Conservation (phyloP, 2,329 filamentous ascomycete genomes). For the Sarocladium strictum region DNA sequence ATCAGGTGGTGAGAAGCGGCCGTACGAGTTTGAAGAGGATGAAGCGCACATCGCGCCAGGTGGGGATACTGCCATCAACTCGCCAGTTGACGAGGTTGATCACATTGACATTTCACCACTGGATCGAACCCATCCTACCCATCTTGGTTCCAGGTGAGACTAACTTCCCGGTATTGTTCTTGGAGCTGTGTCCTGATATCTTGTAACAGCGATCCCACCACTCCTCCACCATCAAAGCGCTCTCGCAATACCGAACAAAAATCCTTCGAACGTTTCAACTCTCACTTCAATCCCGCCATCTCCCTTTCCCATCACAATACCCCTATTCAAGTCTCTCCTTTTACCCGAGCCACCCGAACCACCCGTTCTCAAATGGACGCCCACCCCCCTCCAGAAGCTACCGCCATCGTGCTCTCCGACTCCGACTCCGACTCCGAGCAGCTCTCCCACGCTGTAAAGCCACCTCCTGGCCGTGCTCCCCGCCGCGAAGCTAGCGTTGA, state of each 20-base stretch:
- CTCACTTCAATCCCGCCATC: not conserved
- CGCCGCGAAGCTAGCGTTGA: constrained; percentile 13
- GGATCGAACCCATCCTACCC: too few relatives aligned
- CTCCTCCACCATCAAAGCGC: constrained; percentile 34
- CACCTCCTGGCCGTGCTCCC: not conserved
- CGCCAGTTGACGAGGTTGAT: not conserved
- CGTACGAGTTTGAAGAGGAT: constrained; percentile 10
- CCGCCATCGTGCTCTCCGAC: constrained; percentile 24
- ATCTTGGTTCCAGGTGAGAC: not conserved
- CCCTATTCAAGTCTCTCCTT: constrained; percentile 13
- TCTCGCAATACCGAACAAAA: constrained; percentile 15
- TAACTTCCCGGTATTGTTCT: not conserved
- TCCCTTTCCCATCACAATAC: not conserved
- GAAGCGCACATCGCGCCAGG: not conserved
- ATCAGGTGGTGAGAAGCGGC: constrained; percentile 10
- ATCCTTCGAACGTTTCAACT: constrained; percentile 13
- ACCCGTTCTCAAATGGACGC: constrained; percentile 9
- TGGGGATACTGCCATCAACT: not conserved
- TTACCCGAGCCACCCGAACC: constrained; percentile 12
- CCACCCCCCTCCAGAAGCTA: constrained; percentile 9
- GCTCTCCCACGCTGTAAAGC: constrained; percentile 12
- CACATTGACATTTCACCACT: not conserved
- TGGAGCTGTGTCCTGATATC: not conserved
- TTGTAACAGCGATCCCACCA: constrained; percentile 24
- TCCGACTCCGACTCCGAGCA: constrained; percentile 25